Evolutionary conservation across 768 basidiomycete genomes (phyloP), one percentile per base, ranked within the genome.

Genomic region (Jaapia argillacea): DNA sequence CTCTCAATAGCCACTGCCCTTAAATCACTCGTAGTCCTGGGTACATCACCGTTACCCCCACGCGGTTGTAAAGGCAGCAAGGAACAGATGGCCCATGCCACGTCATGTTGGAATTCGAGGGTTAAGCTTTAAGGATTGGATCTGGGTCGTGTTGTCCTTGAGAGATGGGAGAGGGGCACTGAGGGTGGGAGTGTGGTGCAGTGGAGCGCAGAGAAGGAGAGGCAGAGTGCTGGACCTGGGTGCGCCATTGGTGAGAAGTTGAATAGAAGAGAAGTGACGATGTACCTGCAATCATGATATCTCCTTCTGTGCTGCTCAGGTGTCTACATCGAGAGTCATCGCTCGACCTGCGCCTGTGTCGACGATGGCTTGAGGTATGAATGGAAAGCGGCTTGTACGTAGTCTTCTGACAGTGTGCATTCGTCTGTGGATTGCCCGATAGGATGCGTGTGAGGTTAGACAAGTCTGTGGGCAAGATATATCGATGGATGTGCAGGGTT

Each of bases 11-110:
- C 84, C 0, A 92, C 82, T 0, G 84, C 82, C 13, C 86, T 73
- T 14, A 92, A 60, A 57, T 90, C 85, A 0, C 84, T 84, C 1
- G 89, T 75, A 36, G n/a, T n/a, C n/a, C n/a, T n/a, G n/a, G n/a
- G n/a, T n/a, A n/a, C 86, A 44, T 83, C 81, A 48, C 91, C 88
- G 54, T 91, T 88, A 39, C 91, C 86, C 0, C 86, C 84, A 0
- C 91, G 81, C 0, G 84, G 81, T 13, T 86, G 73, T 14, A 92
- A 60, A 1, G 67, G 64, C 1, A 49, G 38, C 37, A 87, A 74
- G 4, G 71, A 69, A 51, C 89, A 91, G 16, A 91, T 85, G 40
- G 82, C 61, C 2, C 87, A 75, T 0, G 87, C 88, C 22, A 91
- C 80, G 58, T 91, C 88, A 51, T 89, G 84, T 45, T 88, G 83